Evolutionary conservation across 2,329 filamentous ascomycete species (phyloP).

Genomic region (Colletotrichum liriopes): DNA sequence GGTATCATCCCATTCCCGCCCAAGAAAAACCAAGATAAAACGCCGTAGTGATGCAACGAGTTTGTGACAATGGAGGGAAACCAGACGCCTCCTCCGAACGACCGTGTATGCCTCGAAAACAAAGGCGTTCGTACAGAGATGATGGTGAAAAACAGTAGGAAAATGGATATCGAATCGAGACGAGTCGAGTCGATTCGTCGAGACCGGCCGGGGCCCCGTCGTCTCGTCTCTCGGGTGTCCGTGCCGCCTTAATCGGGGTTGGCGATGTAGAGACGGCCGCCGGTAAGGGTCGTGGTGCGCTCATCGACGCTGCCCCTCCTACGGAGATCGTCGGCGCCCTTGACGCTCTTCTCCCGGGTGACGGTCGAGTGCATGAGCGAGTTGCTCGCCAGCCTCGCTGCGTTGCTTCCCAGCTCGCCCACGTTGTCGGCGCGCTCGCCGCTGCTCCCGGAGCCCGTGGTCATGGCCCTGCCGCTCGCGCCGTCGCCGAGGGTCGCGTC

Average conservation of each 20-base stretch:
- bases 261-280: slow-evolving; percentile 84
- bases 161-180: slow-evolving; percentile 16
- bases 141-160: neutral
- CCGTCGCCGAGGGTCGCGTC: slow-evolving; percentile 53
- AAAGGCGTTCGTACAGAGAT: slow-evolving; percentile 31
- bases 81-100: slow-evolving; percentile 12
- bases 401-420: slow-evolving; percentile 65
- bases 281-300: slow-evolving; percentile 79
- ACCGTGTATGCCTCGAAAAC: slow-evolving; percentile 24
- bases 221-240: neutral
- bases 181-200: neutral
- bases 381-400: slow-evolving; percentile 70
- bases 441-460: slow-evolving; percentile 68
- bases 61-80: slow-evolving; percentile 21
- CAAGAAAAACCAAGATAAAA: slow-evolving; percentile 1
- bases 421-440: slow-evolving; percentile 74
- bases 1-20: slow-evolving; percentile 36
- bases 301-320: slow-evolving; percentile 89
- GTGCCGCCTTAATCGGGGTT: slow-evolving; percentile 77
- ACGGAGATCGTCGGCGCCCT: slow-evolving; percentile 79
- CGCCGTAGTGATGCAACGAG: slow-evolving; percentile 34
- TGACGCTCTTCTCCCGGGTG: slow-evolving; percentile 76
- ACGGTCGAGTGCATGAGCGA: slow-evolving; percentile 71
- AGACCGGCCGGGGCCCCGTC: neutral
- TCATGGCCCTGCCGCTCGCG: slow-evolving; percentile 65